phyloP scores from a whole-genome alignment of 2,329 filamentous ascomycete genomes.

The Fusarium sp. region DNA sequence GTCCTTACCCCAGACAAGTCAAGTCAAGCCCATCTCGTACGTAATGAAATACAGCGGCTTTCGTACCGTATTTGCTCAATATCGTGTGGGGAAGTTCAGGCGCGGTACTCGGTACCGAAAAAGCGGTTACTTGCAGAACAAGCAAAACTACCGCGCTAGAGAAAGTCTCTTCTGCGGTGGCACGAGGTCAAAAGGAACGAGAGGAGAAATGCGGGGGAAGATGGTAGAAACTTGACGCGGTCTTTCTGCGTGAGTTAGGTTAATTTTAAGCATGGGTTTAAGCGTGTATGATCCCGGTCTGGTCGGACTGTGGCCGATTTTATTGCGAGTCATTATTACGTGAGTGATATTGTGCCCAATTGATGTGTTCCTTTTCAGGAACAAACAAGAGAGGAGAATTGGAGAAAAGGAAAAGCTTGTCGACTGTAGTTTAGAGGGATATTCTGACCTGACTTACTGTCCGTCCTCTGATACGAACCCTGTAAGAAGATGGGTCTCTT shows the following conservation, averaged over 20 bases:
- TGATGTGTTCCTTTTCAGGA: neutral
- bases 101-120: constrained; percentile 6
- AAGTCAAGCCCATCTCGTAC: constrained; percentile 4
- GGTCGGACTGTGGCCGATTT: constrained; percentile 28
- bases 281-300: constrained; percentile 15
- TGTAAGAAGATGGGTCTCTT: neutral
- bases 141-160: constrained; percentile 1
- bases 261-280: constrained; percentile 40
- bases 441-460: neutral
- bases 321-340: constrained; percentile 15
- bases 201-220: constrained; percentile 37
- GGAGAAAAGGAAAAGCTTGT: neutral
- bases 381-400: neutral
- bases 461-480: constrained; percentile 6
- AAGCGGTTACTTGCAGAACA: neutral
- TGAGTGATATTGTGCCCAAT: constrained; percentile 1
- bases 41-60: constrained; percentile 20
- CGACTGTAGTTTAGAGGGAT: neutral
- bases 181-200: constrained; percentile 5
- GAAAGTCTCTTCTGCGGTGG: neutral
- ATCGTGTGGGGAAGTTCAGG: constrained; percentile 27
- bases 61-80: constrained; percentile 21
- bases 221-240: neutral
- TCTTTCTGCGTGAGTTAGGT: neutral
- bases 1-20: constrained; percentile 23